These are phyloP conservation scores for Endoconidiophora polonica DNA, from an alignment of 2,329 filamentous ascomycete species.

Conservation along the genomic window DNA sequence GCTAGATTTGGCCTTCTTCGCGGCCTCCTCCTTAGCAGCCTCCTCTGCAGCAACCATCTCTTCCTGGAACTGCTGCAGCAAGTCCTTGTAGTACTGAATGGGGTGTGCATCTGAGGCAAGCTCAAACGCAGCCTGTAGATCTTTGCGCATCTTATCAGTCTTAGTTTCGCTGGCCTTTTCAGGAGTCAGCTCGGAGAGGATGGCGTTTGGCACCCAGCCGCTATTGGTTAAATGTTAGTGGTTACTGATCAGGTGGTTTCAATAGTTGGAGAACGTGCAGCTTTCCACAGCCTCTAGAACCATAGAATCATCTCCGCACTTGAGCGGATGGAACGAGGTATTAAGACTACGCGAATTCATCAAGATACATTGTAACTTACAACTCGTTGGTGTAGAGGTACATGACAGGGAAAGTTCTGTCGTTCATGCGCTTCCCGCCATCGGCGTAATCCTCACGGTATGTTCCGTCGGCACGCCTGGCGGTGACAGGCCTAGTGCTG, in stretches of 20 bases:
- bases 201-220: constrained; percentile 78
- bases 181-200: constrained; percentile 60
- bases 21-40: constrained; percentile 32
- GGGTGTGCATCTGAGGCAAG: constrained; percentile 65
- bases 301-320: not conserved
- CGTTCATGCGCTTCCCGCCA: constrained; percentile 68
- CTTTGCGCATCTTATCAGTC: constrained; percentile 65
- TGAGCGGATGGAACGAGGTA: not conserved
- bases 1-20: constrained; percentile 21
- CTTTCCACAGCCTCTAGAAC: not conserved
- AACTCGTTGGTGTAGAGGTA: constrained; percentile 92
- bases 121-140: constrained; percentile 60
- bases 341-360: not conserved
- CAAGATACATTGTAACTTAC: constrained; percentile 39
- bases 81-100: constrained; percentile 66
- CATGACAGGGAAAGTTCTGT: constrained; percentile 88
- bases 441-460: constrained; percentile 79
- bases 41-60: constrained; percentile 39
- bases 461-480: constrained; percentile 63
- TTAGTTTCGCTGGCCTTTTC: constrained; percentile 52
- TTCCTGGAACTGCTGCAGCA: constrained; percentile 55
- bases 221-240: constrained; percentile 30
- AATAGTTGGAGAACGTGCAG: not conserved
- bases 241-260: not conserved
- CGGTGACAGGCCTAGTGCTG: constrained; percentile 66